Evolutionary conservation across 495 filamentous ascomycete genomes (phyloP).

Genomic region (Clavariopsis aquatica): DNA sequence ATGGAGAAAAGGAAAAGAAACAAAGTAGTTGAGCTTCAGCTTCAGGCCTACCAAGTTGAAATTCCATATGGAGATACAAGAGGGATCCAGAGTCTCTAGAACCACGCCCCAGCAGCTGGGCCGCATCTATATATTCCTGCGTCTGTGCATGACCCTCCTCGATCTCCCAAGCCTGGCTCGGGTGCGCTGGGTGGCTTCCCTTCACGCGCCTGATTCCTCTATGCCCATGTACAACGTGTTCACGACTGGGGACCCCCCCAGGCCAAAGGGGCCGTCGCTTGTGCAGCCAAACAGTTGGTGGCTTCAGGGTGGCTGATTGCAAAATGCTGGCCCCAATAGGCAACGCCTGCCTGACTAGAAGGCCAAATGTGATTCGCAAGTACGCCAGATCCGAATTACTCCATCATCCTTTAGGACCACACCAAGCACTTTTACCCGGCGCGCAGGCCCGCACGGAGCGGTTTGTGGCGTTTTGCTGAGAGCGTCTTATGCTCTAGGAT

Average conservation of each 20-base stretch:
- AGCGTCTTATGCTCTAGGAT: not conserved
- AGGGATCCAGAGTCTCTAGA: not conserved
- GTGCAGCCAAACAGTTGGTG: constrained; percentile 21
- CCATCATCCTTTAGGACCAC: constrained; percentile 10
- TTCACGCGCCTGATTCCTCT: constrained; percentile 1
- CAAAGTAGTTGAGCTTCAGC: not conserved
- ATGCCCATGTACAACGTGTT: constrained; percentile 19
- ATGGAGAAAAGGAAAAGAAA: constrained; percentile 1
- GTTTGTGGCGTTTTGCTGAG: not conserved
- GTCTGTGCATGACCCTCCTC: constrained; percentile 19
- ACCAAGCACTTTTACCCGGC: constrained; percentile 30
- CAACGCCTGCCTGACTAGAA: not conserved
- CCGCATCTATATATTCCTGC: constrained; percentile 27
- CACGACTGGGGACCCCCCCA: constrained; percentile 5
- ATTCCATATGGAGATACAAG: not conserved
- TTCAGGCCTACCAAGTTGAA: not conserved
- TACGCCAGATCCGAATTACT: not conserved
- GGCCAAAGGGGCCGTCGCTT: constrained; percentile 6
- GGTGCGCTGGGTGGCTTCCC: constrained; percentile 16
- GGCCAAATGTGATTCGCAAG: constrained; percentile 21
- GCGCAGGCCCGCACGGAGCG: constrained; percentile 32
- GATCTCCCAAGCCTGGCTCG: constrained; percentile 10
- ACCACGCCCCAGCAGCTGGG: constrained; percentile 18
- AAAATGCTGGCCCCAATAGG: not conserved
- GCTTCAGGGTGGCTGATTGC: constrained; percentile 2